These are phyloP conservation scores for Hymenoscyphus infarciens DNA, from an alignment of 2,329 filamentous ascomycete species.

Conservation along the genomic window DNA sequence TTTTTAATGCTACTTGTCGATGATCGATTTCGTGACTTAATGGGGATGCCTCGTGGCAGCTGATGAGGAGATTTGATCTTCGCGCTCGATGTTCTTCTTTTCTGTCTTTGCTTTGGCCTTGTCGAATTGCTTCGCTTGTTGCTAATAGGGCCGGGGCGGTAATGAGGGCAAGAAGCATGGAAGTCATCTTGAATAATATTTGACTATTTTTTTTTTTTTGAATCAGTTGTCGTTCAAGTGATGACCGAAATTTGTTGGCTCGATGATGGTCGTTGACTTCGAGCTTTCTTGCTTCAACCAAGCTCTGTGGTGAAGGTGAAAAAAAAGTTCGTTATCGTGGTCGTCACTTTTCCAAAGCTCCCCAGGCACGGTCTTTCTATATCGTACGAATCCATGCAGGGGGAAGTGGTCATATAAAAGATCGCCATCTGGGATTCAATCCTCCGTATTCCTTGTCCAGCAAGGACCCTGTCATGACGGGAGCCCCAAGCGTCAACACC, in stretches of 20 bases:
- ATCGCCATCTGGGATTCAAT: constrained; percentile 15
- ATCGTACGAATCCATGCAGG: constrained; percentile 11
- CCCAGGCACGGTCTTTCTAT: neutral
- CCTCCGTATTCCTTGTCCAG: neutral
- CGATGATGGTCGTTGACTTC: neutral
- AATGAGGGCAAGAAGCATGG: constrained; percentile 24
- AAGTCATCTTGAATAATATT: constrained; percentile 17
- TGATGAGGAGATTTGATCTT: constrained; percentile 46
- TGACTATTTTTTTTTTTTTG: neutral
- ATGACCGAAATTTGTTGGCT: no score
- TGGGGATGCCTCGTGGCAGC: constrained; percentile 43
- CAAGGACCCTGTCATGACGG: neutral
- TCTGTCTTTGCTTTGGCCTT: constrained; percentile 47
- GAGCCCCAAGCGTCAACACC: neutral
- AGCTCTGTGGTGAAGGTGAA: neutral
- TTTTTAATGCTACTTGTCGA: constrained; percentile 42
- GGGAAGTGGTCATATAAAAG: constrained; percentile 20
- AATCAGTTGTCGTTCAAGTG: neutral
- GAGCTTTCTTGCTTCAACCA: neutral
- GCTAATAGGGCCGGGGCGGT: constrained; percentile 43
- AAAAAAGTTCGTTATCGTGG: neutral
- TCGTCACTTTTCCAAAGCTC: neutral
- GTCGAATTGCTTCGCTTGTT: constrained; percentile 47
- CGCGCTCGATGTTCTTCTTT: constrained; percentile 48
- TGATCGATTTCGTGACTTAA: constrained; percentile 44